Percentiles rank a stretch among this genome's conserved stretches.
These are phyloP conservation scores for Anthostomella pinea DNA, from an alignment of 2,329 filamentous ascomycete genomes.

Conservation along the genomic window DNA sequence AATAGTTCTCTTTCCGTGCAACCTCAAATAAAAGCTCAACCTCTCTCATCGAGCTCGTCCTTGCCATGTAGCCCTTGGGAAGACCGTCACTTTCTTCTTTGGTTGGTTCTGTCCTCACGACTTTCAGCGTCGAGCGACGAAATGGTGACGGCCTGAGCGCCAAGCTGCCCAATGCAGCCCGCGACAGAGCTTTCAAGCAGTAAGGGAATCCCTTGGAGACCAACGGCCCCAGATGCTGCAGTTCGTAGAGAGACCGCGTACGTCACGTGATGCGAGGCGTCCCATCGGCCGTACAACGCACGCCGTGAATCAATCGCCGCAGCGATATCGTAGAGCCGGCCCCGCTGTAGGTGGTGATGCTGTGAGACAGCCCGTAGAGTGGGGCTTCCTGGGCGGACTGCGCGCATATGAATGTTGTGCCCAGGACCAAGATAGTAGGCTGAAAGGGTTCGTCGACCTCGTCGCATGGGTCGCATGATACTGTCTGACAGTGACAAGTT, in stretches of 20 bases:
- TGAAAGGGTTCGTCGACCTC: slow-evolving; percentile 19
- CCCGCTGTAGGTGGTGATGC: slow-evolving; percentile 17
- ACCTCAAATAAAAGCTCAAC: slow-evolving; percentile 21
- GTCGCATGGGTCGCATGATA: too few species aligned
- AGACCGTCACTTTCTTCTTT: slow-evolving; percentile 12
- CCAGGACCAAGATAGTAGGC: slow-evolving; percentile 25
- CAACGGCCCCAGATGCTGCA: slow-evolving; percentile 22
- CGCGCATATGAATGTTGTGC: slow-evolving; percentile 22
- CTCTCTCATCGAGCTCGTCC: slow-evolving; percentile 14
- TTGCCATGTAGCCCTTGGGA: slow-evolving; percentile 21
- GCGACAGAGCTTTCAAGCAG: slow-evolving; percentile 18
- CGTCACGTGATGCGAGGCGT: slow-evolving; percentile 17
- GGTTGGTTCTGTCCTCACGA: slow-evolving; percentile 13
- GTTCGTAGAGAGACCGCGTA: slow-evolving; percentile 19
- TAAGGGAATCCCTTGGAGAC: slow-evolving; percentile 21
- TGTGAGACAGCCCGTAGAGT: slow-evolving; percentile 27
- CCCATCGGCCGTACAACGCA: slow-evolving; percentile 12
- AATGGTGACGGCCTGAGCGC: slow-evolving; percentile 16
- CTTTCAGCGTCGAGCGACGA: slow-evolving; percentile 13
- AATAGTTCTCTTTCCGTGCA: slow-evolving; percentile 10
- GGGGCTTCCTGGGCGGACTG: slow-evolving; percentile 17
- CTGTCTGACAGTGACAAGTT: too few species aligned
- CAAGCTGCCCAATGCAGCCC: slow-evolving; percentile 14
- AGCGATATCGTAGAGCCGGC: slow-evolving; percentile 20
- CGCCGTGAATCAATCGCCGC: slow-evolving; percentile 18